Evolutionary conservation across 2,329 filamentous ascomycete genomes (phyloP).

Genomic region (Fonsecaea nubica): DNA sequence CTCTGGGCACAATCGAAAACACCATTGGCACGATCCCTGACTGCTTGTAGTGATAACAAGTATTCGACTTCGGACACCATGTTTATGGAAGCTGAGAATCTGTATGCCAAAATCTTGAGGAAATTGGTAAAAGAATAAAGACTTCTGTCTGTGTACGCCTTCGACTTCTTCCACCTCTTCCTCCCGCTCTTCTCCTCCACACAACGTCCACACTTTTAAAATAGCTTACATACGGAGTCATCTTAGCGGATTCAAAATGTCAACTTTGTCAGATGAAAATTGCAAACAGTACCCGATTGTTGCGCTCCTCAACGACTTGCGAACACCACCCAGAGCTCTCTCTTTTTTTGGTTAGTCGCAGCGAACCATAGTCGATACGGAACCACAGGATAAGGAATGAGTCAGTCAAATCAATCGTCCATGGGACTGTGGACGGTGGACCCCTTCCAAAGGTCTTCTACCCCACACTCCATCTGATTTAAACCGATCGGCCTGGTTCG

Average conservation of each 20-base stretch:
- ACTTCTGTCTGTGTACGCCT: not conserved
- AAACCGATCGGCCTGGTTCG: not conserved
- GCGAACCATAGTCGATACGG: too few relatives aligned
- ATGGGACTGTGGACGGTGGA: not conserved
- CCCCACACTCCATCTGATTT: not conserved
- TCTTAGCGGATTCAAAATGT: not conserved
- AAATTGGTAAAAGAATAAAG: not conserved
- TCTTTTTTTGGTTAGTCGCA: not conserved
- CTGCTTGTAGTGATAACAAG: slow-evolving; percentile 13
- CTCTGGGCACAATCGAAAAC: slow-evolving; percentile 14
- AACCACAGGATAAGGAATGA: slow-evolving; percentile 1
- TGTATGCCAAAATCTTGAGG: slow-evolving; percentile 4
- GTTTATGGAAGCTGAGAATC: slow-evolving; percentile 2
- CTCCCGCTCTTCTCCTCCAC: not conserved
- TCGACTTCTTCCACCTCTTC: not conserved
- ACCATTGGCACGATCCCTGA: slow-evolving; percentile 7
- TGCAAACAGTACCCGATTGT: not conserved
- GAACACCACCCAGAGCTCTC: not conserved
- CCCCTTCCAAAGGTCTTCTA: not conserved
- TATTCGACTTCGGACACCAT: slow-evolving; percentile 19
- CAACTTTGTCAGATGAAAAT: not conserved
- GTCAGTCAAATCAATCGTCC: not conserved
- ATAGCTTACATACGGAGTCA: not conserved
- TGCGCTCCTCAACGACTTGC: not conserved
- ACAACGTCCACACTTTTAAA: not conserved